Conservation (phyloP, 208 protist species). For the Cochliopodium minus region DNA sequence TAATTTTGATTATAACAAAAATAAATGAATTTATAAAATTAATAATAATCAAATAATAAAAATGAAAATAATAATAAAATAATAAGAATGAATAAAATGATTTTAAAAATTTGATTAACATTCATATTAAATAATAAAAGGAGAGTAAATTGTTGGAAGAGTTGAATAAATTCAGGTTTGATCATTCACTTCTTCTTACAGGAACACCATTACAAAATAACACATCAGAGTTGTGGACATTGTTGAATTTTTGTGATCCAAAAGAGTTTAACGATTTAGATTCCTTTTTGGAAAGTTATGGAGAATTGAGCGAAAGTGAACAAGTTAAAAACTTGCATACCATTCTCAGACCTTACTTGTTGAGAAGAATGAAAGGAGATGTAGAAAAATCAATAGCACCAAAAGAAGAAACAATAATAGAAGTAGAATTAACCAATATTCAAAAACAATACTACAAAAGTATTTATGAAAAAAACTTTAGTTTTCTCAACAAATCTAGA, state of each 20-base stretch:
- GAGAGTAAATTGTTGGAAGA: conserved; percentile 38
- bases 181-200: conserved; percentile 57
- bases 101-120: neutral
- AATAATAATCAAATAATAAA: too few relatives aligned
- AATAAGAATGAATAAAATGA: too few relatives aligned
- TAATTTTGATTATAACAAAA: too few relatives aligned
- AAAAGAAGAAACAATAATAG: conserved; percentile 63
- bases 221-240: conserved; percentile 73
- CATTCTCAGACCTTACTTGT: conserved; percentile 52
- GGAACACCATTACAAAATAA: conserved; percentile 91
- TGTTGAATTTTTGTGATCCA: conserved; percentile 81
- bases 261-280: conserved; percentile 29
- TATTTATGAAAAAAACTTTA: conserved; percentile 32
- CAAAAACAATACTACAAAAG: conserved; percentile 58
- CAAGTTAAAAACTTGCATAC: conserved; percentile 43
- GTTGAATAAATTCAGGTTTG: conserved; percentile 48
- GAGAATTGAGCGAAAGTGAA: conserved; percentile 28
- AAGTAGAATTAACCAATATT: conserved; percentile 42
- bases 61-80: too few relatives aligned
- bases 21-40: too few relatives aligned
- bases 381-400: conserved; percentile 88
- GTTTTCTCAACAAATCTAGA: neutral
- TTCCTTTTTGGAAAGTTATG: conserved; percentile 30
- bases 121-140: too few relatives aligned
- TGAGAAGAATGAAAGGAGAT: conserved; percentile 81